Percentiles rank a stretch among this genome's conserved stretches.
Evolutionary conservation across 1,284 basidiomycete species (phyloP).

Genomic region (Singerocomus inundabilis): DNA sequence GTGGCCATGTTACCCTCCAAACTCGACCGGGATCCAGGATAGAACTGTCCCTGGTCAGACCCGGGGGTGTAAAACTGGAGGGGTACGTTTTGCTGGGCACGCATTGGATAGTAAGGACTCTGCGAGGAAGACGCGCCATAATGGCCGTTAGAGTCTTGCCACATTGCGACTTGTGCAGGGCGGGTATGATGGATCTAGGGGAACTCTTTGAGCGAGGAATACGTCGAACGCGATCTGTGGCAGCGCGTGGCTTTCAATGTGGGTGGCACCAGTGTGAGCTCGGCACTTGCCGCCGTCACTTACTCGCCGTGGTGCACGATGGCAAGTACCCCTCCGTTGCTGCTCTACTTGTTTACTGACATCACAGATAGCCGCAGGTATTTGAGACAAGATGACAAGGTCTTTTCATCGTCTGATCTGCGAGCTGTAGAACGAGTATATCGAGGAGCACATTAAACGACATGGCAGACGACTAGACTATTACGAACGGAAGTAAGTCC

Average conservation of each 20-base stretch:
- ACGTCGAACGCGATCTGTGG: slow-evolving; percentile 4
- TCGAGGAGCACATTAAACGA: slow-evolving; percentile 86
- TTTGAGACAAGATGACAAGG: slow-evolving; percentile 3
- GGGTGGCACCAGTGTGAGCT: neutral
- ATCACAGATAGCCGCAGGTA: slow-evolving; percentile 65
- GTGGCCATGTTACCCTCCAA: slow-evolving; percentile 66
- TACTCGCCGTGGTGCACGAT: no score
- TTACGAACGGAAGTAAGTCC: slow-evolving; percentile 75
- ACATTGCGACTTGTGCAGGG: slow-evolving; percentile 47
- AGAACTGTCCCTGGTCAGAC: slow-evolving; percentile 56
- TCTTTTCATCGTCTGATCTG: slow-evolving; percentile 13
- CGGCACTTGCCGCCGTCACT: slow-evolving; percentile 32
- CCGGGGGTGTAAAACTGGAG: slow-evolving; percentile 71
- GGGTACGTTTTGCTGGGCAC: slow-evolving; percentile 50
- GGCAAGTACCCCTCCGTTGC: slow-evolving; percentile 42
- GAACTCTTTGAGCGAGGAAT: neutral
- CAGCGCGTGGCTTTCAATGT: neutral
- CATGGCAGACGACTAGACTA: slow-evolving; percentile 86
- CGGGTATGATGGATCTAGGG: neutral
- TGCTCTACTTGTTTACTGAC: slow-evolving; percentile 20
- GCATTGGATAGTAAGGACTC: slow-evolving; percentile 53
- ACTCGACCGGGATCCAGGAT: slow-evolving; percentile 67
- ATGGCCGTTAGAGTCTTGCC: slow-evolving; percentile 57
- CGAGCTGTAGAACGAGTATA: slow-evolving; percentile 76
- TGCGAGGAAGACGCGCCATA: slow-evolving; percentile 59